A percentile compares a stretch with the other conserved stretches of the same genome.
phyloP scores from a whole-genome alignment of 2,329 filamentous ascomycete genomes.

The Elsinoe australis region DNA sequence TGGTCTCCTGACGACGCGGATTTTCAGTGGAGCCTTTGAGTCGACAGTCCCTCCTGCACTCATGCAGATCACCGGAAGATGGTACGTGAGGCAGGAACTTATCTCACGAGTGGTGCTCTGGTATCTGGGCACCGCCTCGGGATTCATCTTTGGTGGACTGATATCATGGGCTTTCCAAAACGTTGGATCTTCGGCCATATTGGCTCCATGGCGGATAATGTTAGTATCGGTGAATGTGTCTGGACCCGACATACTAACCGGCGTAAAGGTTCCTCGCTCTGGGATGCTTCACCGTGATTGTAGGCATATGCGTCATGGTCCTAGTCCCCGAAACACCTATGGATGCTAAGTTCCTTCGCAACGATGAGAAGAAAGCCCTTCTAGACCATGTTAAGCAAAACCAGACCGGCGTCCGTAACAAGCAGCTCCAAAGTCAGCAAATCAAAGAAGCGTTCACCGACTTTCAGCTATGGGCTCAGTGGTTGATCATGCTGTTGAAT shows the following conservation, averaged over 20 bases:
- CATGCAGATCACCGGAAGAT: constrained; percentile 44
- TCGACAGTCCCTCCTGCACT: constrained; percentile 45
- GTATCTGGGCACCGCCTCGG: constrained; percentile 55
- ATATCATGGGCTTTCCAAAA: constrained; percentile 52
- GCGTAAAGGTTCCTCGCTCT: constrained; percentile 8
- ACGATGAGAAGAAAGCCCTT: constrained; percentile 43
- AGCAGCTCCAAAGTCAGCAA: constrained; percentile 43
- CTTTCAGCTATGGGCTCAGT: constrained; percentile 44
- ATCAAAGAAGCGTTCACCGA: constrained; percentile 51
- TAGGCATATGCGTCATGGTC: neutral
- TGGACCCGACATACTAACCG: neutral
- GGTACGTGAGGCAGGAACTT: constrained; percentile 43
- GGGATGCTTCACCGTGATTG: constrained; percentile 13
- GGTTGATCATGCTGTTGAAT: constrained; percentile 26
- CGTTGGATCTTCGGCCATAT: constrained; percentile 18
- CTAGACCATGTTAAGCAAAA: constrained; percentile 35
- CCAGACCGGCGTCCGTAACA: constrained; percentile 36
- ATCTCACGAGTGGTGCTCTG: constrained; percentile 55
- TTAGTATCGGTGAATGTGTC: neutral
- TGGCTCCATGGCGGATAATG: constrained; percentile 15
- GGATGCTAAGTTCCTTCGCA: constrained; percentile 58
- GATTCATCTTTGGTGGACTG: constrained; percentile 49
- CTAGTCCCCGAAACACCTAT: constrained; percentile 59
- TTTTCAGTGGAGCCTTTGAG: constrained; percentile 46
- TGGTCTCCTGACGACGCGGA: constrained; percentile 39